Evolutionary conservation across 371 early-diverging fungal genomes (phyloP).

Genomic region (Capillidium rhysosporum): DNA sequence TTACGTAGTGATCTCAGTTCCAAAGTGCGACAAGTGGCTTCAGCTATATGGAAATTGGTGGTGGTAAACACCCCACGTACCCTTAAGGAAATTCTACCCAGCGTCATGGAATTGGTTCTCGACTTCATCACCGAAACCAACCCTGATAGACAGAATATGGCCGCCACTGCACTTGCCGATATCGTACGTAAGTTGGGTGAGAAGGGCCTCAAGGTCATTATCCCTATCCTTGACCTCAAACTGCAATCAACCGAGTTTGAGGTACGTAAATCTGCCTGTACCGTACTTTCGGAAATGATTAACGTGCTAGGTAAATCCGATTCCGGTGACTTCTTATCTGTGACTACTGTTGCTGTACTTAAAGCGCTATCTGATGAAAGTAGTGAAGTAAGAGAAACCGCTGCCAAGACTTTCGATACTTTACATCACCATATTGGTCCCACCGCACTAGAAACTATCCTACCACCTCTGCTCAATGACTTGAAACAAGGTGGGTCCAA

Average conservation of each 20-base stretch:
- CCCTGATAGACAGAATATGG: conserved; percentile 55
- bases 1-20: conserved; percentile 62
- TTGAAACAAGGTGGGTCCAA: conserved; percentile 47
- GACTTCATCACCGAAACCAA: conserved; percentile 46
- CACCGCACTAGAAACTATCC: conserved; percentile 75
- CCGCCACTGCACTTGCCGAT: conserved; percentile 85
- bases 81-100: conserved; percentile 76
- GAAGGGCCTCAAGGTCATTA: conserved; percentile 53
- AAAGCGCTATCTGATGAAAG: conserved; percentile 59
- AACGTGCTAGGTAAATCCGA: conserved; percentile 58
- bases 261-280: conserved; percentile 76
- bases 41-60: conserved; percentile 87
- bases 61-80: conserved; percentile 92
- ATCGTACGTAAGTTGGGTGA: conserved; percentile 90
- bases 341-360: conserved; percentile 58
- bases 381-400: conserved; percentile 76
- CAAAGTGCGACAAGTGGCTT: conserved; percentile 72
- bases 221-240: conserved; percentile 73
- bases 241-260: conserved; percentile 39
- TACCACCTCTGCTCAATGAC: conserved; percentile 69
- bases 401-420: conserved; percentile 85
- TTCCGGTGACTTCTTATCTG: conserved; percentile 59
- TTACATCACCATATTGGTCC: conserved; percentile 77
- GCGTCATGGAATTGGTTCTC: conserved; percentile 74
- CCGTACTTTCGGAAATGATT: conserved; percentile 86